Conservation (phyloP, 1,284 basidiomycete species). For the Takashimella tepidaria region DNA sequence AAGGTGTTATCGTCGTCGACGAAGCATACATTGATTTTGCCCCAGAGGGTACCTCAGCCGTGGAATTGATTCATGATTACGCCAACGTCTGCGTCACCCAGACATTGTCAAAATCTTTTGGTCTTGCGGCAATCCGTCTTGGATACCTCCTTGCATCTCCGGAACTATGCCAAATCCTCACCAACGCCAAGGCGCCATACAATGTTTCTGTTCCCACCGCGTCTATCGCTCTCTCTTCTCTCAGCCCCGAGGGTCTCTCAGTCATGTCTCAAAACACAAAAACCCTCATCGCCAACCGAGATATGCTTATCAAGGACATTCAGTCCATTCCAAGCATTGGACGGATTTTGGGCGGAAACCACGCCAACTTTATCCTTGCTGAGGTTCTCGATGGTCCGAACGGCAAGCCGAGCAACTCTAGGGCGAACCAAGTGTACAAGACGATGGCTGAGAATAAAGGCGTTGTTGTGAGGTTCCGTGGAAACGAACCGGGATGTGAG, state of each 20-base stretch:
- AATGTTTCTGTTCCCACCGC: conserved; percentile 92
- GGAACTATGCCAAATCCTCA: conserved; percentile 81
- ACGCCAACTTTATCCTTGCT: conserved; percentile 89
- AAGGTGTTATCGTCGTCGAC: conserved; percentile 88
- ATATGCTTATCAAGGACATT: conserved; percentile 54
- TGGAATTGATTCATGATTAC: conserved; percentile 67
- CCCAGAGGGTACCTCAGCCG: conserved; percentile 59
- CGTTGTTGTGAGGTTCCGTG: conserved; percentile 87
- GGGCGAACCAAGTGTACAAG: conserved; percentile 71
- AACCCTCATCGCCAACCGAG: conserved; percentile 60
- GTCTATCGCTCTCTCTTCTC: conserved; percentile 71
- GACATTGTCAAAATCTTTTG: conserved; percentile 94
- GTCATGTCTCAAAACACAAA: conserved; percentile 64
- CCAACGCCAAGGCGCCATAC: conserved; percentile 97
- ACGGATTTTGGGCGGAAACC: conserved; percentile 66
- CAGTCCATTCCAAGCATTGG: conserved; percentile 61
- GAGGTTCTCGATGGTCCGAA: conserved; percentile 60
- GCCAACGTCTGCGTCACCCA: conserved; percentile 90
- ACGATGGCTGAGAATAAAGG: conserved; percentile 76
- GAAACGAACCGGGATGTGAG: conserved; percentile 76
- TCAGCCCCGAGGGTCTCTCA: conserved; percentile 60
- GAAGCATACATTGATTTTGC: conserved; percentile 98
- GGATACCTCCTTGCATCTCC: conserved; percentile 88
- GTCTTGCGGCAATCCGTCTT: conserved; percentile 86
- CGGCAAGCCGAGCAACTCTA: conserved; percentile 60